Evolutionary conservation across 1,139 yeast genomes (phyloP).

Genomic region (Geotrichum phurueaensis): DNA sequence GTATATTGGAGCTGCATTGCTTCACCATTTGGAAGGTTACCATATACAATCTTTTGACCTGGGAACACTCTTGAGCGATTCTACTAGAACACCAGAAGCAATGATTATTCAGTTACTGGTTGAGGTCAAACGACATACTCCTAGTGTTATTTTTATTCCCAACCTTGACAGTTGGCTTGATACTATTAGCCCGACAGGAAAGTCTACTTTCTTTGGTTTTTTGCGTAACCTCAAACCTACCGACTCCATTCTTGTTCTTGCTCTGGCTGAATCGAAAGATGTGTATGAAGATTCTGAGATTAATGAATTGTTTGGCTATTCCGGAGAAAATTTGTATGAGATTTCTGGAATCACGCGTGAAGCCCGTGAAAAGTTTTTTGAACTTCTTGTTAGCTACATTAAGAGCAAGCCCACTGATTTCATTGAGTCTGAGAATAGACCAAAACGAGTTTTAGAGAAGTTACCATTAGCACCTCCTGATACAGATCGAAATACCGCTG

Average conservation of each 20-base stretch:
- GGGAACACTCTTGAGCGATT: constrained; percentile 70
- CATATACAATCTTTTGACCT: constrained; percentile 84
- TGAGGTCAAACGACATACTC: constrained; percentile 87
- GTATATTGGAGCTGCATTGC: constrained; percentile 74
- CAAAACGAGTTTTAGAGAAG: constrained; percentile 38
- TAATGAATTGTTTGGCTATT: constrained; percentile 50
- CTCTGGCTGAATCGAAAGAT: constrained; percentile 46
- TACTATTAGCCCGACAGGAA: constrained; percentile 63
- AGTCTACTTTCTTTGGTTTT: constrained; percentile 64
- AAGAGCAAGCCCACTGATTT: constrained; percentile 57
- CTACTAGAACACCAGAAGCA: constrained; percentile 79
- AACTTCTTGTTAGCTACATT: constrained; percentile 50
- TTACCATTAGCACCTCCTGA: constrained; percentile 41
- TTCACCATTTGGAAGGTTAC: constrained; percentile 81
- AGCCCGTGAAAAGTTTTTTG: constrained; percentile 52
- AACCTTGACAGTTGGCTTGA: constrained; percentile 72
- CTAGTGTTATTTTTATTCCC: constrained; percentile 80
- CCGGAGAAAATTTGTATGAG: constrained; percentile 43
- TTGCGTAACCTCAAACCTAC: constrained; percentile 62
- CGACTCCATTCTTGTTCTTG: constrained; percentile 73
- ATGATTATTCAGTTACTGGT: constrained; percentile 76
- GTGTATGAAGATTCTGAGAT: constrained; percentile 33
- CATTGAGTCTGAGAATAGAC: constrained; percentile 36
- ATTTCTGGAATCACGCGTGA: constrained; percentile 43
- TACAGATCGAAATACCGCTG: constrained; percentile 23